phyloP scores from a whole-genome alignment of 83 land plant genomes.

The Thuja plicata region DNA sequence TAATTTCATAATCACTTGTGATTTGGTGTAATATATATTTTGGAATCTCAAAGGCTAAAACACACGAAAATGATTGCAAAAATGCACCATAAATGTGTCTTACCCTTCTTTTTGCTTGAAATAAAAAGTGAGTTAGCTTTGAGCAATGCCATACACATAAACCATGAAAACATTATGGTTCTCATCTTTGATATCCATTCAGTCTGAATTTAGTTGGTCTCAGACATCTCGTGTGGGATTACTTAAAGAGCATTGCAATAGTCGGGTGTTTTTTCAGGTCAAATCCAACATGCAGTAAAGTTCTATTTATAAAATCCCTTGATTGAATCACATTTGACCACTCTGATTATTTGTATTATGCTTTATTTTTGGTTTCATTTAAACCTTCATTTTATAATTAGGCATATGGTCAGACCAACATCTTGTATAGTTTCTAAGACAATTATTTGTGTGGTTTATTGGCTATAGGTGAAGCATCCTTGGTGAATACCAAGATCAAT shows the following conservation, averaged over 20 bases:
- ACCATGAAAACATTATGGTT: neutral
- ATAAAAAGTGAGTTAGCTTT: neutral
- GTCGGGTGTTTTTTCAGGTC: neutral
- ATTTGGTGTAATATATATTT: neutral
- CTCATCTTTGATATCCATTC: neutral
- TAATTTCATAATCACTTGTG: neutral
- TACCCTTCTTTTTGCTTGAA: neutral
- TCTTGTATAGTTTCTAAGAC: neutral
- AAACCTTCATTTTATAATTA: neutral
- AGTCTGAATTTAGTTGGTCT: neutral
- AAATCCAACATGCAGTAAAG: neutral
- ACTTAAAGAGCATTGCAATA: neutral
- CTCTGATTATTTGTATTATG: neutral
- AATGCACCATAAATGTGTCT: neutral
- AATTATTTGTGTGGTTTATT: neutral
- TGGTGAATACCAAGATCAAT: conserved; percentile 32
- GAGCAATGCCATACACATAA: neutral
- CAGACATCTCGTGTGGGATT: neutral
- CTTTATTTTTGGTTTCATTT: neutral
- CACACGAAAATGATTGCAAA: neutral
- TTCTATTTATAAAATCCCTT: neutral
- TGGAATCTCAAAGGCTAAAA: neutral
- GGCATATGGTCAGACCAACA: neutral
- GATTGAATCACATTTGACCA: neutral
- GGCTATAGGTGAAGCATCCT: conserved; percentile 40